phyloP scores from a whole-genome alignment of 140 eudicot species.

The Oenanthe javanica region DNA sequence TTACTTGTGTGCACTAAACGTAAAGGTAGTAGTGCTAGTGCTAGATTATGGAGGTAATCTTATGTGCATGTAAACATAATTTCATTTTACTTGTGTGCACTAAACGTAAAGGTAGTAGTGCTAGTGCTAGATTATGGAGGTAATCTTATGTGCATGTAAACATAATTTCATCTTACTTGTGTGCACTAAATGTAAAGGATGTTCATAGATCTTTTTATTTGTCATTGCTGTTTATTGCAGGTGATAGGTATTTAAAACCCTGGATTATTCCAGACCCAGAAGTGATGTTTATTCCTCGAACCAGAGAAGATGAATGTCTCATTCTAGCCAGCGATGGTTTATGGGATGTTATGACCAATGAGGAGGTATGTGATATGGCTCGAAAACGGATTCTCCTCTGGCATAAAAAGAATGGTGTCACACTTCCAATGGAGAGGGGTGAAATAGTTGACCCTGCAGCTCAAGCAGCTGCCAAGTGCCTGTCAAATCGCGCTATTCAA shows the following conservation, averaged over 20 bases:
- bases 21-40: too few species aligned
- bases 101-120: too few species aligned
- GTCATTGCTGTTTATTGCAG: conserved; percentile 28
- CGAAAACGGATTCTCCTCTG: conserved; percentile 66
- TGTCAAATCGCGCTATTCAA: conserved; percentile 66
- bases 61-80: too few species aligned
- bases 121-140: background rate
- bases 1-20: background rate
- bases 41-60: background rate
- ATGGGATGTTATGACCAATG: conserved; percentile 81
- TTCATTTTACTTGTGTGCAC: background rate
- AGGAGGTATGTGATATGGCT: conserved; percentile 69
- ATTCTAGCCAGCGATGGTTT: conserved; percentile 81
- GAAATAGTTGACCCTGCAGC: conserved; percentile 70
- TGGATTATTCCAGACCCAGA: conserved; percentile 85
- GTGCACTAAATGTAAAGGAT: background rate
- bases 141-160: background rate
- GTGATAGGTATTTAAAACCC: conserved; percentile 78
- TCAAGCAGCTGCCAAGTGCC: conserved; percentile 76
- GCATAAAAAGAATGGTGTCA: conserved; percentile 61
- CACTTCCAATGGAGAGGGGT: conserved; percentile 43
- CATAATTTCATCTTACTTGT: background rate
- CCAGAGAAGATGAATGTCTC: conserved; percentile 70
- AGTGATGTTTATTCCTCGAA: conserved; percentile 64
- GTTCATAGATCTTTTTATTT: background rate